Conservation (phyloP, 148 eudicot species). For the Dysphania ambrosioides region DNA sequence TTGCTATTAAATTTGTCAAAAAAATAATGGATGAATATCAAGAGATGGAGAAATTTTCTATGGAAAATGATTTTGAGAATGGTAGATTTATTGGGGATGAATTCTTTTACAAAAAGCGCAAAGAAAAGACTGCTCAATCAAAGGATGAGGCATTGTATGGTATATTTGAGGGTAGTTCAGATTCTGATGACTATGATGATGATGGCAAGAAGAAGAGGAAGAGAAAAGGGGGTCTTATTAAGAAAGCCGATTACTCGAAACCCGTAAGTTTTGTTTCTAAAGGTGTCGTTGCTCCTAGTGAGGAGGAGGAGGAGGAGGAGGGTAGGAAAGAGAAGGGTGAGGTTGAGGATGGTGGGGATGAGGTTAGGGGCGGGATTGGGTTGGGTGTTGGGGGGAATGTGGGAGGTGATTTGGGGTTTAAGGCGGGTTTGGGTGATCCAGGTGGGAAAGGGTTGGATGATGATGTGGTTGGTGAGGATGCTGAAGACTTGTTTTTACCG, state of each 20-base stretch:
- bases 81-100: slow-evolving; percentile 69
- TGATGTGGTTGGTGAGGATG: slow-evolving; percentile 29
- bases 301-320: slow-evolving; percentile 55
- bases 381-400: slow-evolving; percentile 33
- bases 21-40: slow-evolving; percentile 69
- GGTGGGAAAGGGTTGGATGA: slow-evolving; percentile 9
- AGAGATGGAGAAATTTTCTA: slow-evolving; percentile 68
- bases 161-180: slow-evolving; percentile 54
- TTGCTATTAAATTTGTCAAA: background rate
- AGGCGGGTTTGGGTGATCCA: slow-evolving; percentile 12
- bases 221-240: slow-evolving; percentile 45
- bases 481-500: slow-evolving; percentile 46
- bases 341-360: slow-evolving; percentile 22
- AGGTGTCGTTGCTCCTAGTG: slow-evolving; percentile 49
- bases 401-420: slow-evolving; percentile 47
- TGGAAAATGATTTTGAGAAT: slow-evolving; percentile 77
- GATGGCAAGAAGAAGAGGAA: slow-evolving; percentile 44
- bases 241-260: slow-evolving; percentile 60
- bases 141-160: slow-evolving; percentile 75
- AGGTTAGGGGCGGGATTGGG: slow-evolving; percentile 41
- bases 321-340: slow-evolving; percentile 11
- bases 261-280: slow-evolving; percentile 75
- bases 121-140: slow-evolving; percentile 61
- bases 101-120: slow-evolving; percentile 63
- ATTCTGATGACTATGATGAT: slow-evolving; percentile 42